Conservation (phyloP, 805 yeast species). For the Suhomyces emberorum region DNA sequence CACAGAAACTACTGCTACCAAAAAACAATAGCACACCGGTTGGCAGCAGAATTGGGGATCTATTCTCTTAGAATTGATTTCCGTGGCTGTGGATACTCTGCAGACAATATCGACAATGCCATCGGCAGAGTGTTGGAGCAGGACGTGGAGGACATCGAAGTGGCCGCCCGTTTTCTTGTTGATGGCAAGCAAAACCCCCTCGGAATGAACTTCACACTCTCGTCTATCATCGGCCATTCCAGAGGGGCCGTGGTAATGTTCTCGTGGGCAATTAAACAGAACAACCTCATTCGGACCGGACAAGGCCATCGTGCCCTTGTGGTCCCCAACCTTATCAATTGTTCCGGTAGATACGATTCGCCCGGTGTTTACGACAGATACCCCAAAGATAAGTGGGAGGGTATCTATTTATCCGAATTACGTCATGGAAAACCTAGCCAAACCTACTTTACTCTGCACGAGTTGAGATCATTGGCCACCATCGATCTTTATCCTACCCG, state of each 20-base stretch:
- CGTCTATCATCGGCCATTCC: constrained; percentile 71
- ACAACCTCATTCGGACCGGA: constrained; percentile 27
- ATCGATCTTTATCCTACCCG: constrained; percentile 45
- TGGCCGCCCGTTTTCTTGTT: constrained; percentile 26
- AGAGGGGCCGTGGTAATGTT: constrained; percentile 77
- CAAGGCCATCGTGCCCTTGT: constrained; percentile 28
- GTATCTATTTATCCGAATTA: constrained; percentile 29
- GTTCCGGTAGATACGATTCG: constrained; percentile 68
- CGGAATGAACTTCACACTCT: constrained; percentile 44
- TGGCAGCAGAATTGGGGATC: constrained; percentile 59
- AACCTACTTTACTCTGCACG: constrained; percentile 45
- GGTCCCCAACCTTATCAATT: constrained; percentile 68
- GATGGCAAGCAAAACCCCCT: constrained; percentile 32
- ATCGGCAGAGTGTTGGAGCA: constrained; percentile 57
- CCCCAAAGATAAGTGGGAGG: constrained; percentile 16
- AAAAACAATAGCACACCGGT: constrained; percentile 52
- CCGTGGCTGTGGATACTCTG: constrained; percentile 80
- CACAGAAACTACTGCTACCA: constrained; percentile 81
- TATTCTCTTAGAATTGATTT: constrained; percentile 78
- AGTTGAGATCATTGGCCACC: constrained; percentile 47
- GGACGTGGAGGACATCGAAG: constrained; percentile 68
- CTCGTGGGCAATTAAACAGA: constrained; percentile 58
- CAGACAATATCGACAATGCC: constrained; percentile 35
- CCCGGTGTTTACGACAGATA: constrained; percentile 43
- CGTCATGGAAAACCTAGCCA: constrained; percentile 49